Conservation (phyloP, 768 basidiomycete genomes). For the Boletales sp. region DNA sequence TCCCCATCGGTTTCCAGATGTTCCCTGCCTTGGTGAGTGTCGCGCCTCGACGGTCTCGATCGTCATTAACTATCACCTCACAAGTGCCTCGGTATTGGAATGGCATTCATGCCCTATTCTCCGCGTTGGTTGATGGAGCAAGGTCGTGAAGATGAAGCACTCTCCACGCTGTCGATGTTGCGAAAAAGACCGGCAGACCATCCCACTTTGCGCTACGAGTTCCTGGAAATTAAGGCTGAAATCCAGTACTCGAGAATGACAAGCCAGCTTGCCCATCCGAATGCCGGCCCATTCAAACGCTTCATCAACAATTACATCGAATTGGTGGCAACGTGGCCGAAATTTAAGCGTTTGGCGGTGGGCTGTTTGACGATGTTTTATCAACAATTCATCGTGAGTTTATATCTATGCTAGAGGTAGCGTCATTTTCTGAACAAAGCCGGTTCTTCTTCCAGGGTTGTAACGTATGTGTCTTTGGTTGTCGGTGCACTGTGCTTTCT, state of each 20-base stretch:
- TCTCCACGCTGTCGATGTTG: conserved; percentile 31
- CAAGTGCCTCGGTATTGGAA: conserved; percentile 30
- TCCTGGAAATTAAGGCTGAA: conserved; percentile 39
- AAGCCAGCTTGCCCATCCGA: conserved; percentile 15
- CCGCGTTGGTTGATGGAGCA: conserved; percentile 41
- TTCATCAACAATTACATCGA: conserved; percentile 22
- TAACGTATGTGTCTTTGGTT: conserved; percentile 18
- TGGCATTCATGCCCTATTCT: conserved; percentile 38
- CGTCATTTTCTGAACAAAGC: not conserved
- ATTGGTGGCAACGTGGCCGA: conserved; percentile 28
- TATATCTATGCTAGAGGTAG: not conserved
- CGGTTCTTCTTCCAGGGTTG: conserved; percentile 16
- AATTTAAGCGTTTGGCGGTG: conserved; percentile 28
- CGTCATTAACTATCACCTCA: not conserved
- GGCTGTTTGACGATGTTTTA: conserved; percentile 32
- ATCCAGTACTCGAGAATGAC: conserved; percentile 24
- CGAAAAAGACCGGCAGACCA: conserved; percentile 32
- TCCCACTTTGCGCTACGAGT: conserved; percentile 34
- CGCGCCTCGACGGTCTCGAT: conserved; percentile 3
- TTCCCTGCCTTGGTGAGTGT: conserved; percentile 34
- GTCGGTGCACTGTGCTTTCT: not conserved
- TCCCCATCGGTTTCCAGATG: conserved; percentile 36
- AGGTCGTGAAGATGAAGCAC: conserved; percentile 35
- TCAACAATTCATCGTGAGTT: conserved; percentile 31
- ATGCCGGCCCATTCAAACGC: conserved; percentile 17